These are phyloP conservation scores for Venturia asperata DNA, from an alignment of 2,329 filamentous ascomycete genomes.

Conservation along the genomic window DNA sequence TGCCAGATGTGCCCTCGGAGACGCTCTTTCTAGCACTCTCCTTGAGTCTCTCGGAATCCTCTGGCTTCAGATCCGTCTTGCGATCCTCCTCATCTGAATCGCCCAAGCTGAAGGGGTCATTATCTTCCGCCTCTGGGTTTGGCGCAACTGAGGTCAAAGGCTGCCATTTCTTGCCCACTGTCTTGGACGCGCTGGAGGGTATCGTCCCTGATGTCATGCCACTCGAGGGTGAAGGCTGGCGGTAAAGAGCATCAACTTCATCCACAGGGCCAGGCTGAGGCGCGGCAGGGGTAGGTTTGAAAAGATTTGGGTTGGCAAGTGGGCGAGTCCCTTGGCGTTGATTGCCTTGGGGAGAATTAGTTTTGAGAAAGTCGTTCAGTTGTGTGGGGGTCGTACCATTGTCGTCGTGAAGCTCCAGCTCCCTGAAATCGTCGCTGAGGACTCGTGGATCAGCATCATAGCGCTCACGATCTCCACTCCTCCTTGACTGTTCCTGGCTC, in stretches of 20 bases:
- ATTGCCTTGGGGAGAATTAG: constrained; percentile 42
- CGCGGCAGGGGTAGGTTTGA: constrained; percentile 57
- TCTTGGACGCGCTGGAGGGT: constrained; percentile 25
- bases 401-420: constrained; percentile 55
- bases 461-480: constrained; percentile 80
- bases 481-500: constrained; percentile 39
- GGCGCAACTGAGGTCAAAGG: constrained; percentile 81
- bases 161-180: constrained; percentile 86
- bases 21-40: constrained; percentile 35
- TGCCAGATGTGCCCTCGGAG: constrained; percentile 37
- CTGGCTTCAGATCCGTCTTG: constrained; percentile 52
- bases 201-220: constrained; percentile 12
- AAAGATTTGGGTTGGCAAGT: constrained; percentile 69
- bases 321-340: constrained; percentile 55
- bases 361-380: constrained; percentile 4
- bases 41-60: constrained; percentile 47
- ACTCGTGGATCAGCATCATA: constrained; percentile 94
- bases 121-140: constrained; percentile 69
- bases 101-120: constrained; percentile 93
- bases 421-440: constrained; percentile 78
- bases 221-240: constrained; percentile 19
- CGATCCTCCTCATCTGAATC: constrained; percentile 80
- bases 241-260: constrained; percentile 69
- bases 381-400: constrained; percentile 40
- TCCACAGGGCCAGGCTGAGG: constrained; percentile 60